Conservation (phyloP, 441 rosid species). For the Syzygium malaccense region DNA sequence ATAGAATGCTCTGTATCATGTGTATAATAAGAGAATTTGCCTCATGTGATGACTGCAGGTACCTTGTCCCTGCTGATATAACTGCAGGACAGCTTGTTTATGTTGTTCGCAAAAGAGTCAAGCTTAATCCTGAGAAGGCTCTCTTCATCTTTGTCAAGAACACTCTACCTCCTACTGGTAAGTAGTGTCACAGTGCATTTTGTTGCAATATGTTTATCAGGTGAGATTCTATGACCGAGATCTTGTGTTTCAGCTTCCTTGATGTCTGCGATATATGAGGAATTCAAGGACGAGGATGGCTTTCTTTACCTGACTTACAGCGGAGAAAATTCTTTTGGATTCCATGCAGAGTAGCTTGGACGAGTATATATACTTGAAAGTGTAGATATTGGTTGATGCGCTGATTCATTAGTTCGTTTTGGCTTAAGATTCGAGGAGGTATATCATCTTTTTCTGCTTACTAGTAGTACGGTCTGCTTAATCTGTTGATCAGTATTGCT, state of each 20-base stretch:
- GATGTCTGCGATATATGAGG: neutral
- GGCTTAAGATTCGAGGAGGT: neutral
- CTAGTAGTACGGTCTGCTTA: neutral
- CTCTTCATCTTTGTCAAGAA: slow-evolving; percentile 3
- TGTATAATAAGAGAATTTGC: neutral
- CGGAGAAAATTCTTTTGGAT: slow-evolving; percentile 2
- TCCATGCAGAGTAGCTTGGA: neutral
- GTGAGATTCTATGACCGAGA: neutral
- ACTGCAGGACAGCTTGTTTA: slow-evolving; percentile 4
- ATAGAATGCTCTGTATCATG: neutral
- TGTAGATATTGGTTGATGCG: neutral
- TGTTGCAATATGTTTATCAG: neutral
- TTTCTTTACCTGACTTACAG: slow-evolving; percentile 3
- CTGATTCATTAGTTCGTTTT: neutral
- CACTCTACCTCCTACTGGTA: neutral
- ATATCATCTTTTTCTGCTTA: neutral
- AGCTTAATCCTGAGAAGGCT: slow-evolving; percentile 1
- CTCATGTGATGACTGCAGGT: neutral
- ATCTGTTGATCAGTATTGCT: neutral
- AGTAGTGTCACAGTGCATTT: neutral
- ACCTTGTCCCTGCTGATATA: slow-evolving; percentile 4
- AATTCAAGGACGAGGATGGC: slow-evolving; percentile 1
- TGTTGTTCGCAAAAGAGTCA: slow-evolving; percentile 2
- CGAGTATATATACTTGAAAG: neutral
- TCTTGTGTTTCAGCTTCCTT: neutral